Conservation (phyloP, 1,139 yeast genomes). For the Yamadazyma conglobata region DNA sequence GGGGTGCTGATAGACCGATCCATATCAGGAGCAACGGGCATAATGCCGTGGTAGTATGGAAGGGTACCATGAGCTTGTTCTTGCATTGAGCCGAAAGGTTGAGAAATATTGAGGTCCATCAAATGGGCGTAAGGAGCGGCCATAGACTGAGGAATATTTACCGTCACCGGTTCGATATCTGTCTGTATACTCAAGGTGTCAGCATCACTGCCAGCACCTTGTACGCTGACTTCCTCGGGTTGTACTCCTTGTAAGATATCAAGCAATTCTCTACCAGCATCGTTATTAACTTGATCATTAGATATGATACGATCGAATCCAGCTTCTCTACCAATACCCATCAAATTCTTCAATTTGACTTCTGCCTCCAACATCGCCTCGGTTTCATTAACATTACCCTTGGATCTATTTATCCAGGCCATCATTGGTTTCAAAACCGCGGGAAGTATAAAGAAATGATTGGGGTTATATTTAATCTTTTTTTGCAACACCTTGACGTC, state of each 20-base stretch:
- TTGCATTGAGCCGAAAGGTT: slow-evolving; percentile 24
- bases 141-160: slow-evolving; percentile 17
- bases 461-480: slow-evolving; percentile 37
- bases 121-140: slow-evolving; percentile 18
- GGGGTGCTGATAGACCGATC: slow-evolving; percentile 26
- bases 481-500: slow-evolving; percentile 36
- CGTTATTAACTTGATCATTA: slow-evolving; percentile 29
- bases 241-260: slow-evolving; percentile 57
- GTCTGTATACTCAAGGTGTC: slow-evolving; percentile 1
- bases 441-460: slow-evolving; percentile 54
- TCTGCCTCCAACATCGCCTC: slow-evolving; percentile 58
- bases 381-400: slow-evolving; percentile 53
- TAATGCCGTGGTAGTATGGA: slow-evolving; percentile 14
- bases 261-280: slow-evolving; percentile 75
- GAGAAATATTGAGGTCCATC: slow-evolving; percentile 20
- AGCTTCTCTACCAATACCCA: slow-evolving; percentile 47
- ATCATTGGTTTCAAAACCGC: slow-evolving; percentile 60
- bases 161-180: slow-evolving; percentile 6
- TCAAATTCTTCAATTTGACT: slow-evolving; percentile 54
- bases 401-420: slow-evolving; percentile 53
- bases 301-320: slow-evolving; percentile 11
- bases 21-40: slow-evolving; percentile 6
- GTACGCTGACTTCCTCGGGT: slow-evolving; percentile 8
- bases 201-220: slow-evolving; percentile 4
- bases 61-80: slow-evolving; percentile 8